Evolutionary conservation across 495 filamentous ascomycete species (phyloP), one percentile per base, ranked within the genome.

Genomic region (Pyrenula massariospora): DNA sequence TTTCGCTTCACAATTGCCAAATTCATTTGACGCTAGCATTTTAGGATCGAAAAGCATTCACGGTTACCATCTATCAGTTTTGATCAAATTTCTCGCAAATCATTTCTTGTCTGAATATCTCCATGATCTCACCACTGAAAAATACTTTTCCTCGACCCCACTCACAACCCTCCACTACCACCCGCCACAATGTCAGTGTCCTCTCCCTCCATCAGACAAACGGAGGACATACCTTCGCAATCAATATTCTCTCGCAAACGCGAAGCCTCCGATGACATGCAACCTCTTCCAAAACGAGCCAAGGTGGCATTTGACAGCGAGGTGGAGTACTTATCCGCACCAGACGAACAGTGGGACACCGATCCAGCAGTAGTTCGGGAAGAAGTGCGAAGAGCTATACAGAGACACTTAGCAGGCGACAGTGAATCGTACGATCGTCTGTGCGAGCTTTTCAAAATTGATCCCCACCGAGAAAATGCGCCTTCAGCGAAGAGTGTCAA

Each of bases 281-380:
- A 71, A 48, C 66, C 65, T 21, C 62, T 67, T 31, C 72, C 70
- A 22, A 75, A 66, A 56, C 73, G 73, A 36, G 70, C 71, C 23
- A 87, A 84, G 66, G 89, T 96, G 24, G 81, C 85, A 42, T 95
- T 94, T 68, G 82, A 89, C 58, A 75, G 84, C 42, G 78, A 83
- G 22, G 80, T 90, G 48, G 80, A 87, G 62, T 78, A 85, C 59
- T 73, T 72, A 50, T 66, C 76, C 23, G 66, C 86, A 47, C 19
- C 10, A 8, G 50, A 52, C 50, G 75, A 79, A 55, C 74, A 84
- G 31, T 59, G 77, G 70, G 70, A 83, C 66, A 77, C 89, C 78
- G 76, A 76, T 55, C 64, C 75, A 47, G 78, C 80, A 22, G 71
- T 85, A 11, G 71, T 87, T 25, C 77, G 80, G 31, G 82, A 85